Percentiles rank a stretch among this genome's conserved stretches.
Evolutionary conservation across 2,329 filamentous ascomycete genomes (phyloP).

Genomic region (Xylaria sp.): DNA sequence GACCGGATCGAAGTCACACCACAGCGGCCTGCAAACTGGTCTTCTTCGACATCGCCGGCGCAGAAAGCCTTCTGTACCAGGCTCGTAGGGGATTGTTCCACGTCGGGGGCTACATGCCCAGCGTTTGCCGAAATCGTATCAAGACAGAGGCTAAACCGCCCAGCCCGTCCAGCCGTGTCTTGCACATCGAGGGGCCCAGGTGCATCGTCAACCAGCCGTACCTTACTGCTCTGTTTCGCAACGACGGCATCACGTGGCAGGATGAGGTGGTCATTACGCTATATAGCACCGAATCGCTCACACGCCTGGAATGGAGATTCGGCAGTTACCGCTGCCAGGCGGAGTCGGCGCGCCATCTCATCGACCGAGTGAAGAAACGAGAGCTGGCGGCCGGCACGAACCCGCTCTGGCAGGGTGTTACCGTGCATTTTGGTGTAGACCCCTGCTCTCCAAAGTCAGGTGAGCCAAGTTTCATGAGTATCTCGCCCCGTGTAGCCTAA

Average conservation of each 20-base stretch:
- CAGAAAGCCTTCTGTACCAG: slow-evolving; percentile 44
- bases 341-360: slow-evolving; percentile 36
- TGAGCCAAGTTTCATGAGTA: neutral
- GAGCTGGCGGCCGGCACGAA: neutral
- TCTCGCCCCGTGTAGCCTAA: neutral
- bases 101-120: slow-evolving; percentile 35
- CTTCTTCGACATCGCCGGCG: slow-evolving; percentile 44
- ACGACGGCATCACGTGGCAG: slow-evolving; percentile 41
- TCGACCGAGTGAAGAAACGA: slow-evolving; percentile 13
- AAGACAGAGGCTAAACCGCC: slow-evolving; percentile 32
- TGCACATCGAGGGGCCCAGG: slow-evolving; percentile 44
- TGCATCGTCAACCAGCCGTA: slow-evolving; percentile 39
- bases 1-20: slow-evolving; percentile 33
- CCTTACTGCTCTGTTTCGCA: slow-evolving; percentile 39
- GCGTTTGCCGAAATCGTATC: slow-evolving; percentile 46
- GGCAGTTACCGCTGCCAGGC: slow-evolving; percentile 52
- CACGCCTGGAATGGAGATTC: slow-evolving; percentile 47
- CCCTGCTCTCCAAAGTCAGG: slow-evolving; percentile 15
- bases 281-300: slow-evolving; percentile 8
- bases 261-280: slow-evolving; percentile 39
- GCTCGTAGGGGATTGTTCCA: slow-evolving; percentile 39
- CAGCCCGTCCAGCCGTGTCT: slow-evolving; percentile 39
- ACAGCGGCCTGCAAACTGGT: slow-evolving; percentile 37
- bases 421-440: slow-evolving; percentile 19
- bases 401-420: slow-evolving; percentile 11